These are phyloP conservation scores for Leishmania tropica DNA, from an alignment of 208 protist genomes.

Conservation along the genomic window DNA sequence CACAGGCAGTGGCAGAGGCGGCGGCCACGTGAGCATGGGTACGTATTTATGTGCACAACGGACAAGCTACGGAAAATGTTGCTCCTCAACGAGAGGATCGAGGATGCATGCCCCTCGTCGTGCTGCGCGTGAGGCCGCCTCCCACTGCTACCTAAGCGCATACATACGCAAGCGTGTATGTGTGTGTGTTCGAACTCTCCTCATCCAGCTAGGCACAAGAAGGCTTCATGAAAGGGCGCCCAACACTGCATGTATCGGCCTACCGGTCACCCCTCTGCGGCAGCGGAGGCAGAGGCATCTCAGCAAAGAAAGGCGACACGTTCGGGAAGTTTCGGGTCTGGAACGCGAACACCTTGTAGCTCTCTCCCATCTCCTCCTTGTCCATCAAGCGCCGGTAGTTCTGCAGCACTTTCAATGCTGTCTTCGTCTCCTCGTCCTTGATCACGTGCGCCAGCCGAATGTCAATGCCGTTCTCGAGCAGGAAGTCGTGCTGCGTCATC, in stretches of 20 bases:
- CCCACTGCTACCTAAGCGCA: not conserved
- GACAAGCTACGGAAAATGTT: not conserved
- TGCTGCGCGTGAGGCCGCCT: not conserved
- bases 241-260: not conserved
- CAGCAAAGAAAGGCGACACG: conserved; percentile 83
- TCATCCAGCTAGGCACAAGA: not conserved
- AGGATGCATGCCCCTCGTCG: too few relatives aligned
- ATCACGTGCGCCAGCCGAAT: conserved; percentile 85
- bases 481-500: conserved; percentile 85
- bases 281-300: conserved; percentile 74
- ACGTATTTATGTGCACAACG: not conserved
- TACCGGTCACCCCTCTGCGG: conserved; percentile 16
- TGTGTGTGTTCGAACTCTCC: not conserved
- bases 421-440: conserved; percentile 89
- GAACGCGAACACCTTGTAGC: conserved; percentile 91
- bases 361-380: conserved; percentile 85
- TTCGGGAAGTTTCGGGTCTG: conserved; percentile 87
- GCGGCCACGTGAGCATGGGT: not conserved
- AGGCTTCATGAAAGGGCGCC: not conserved
- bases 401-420: conserved; percentile 86
- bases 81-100: not conserved
- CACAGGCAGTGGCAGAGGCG: not conserved
- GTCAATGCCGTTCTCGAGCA: conserved; percentile 88
- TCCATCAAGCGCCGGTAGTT: conserved; percentile 88
- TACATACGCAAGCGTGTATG: not conserved